Evolutionary conservation across 2,329 filamentous ascomycete species (phyloP).

Genomic region (Botryotinia globosa): DNA sequence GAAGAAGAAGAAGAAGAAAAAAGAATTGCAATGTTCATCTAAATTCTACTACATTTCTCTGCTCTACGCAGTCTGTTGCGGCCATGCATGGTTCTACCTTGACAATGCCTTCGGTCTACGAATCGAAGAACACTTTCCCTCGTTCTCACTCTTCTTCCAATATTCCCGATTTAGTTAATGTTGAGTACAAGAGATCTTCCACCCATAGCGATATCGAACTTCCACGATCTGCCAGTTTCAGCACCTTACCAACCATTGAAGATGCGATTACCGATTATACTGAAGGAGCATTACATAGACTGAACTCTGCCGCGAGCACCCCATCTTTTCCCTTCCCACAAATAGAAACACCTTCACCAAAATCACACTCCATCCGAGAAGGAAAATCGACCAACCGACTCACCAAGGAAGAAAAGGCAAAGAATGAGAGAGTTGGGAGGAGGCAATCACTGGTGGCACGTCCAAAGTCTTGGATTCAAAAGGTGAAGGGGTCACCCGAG

Average conservation of each 20-base stretch:
- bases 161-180: constrained; percentile 33
- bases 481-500: constrained; percentile 36
- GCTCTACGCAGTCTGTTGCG: constrained; percentile 27
- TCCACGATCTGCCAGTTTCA: constrained; percentile 57
- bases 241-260: constrained; percentile 47
- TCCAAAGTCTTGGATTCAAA: constrained; percentile 40
- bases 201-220: constrained; percentile 37
- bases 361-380: constrained; percentile 24
- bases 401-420: constrained; percentile 34
- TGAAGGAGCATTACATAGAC: constrained; percentile 27
- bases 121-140: constrained; percentile 33
- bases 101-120: constrained; percentile 36
- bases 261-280: constrained; percentile 21
- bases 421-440: constrained; percentile 34
- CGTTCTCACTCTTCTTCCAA: constrained; percentile 39
- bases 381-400: constrained; percentile 23
- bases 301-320: constrained; percentile 24
- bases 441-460: constrained; percentile 38
- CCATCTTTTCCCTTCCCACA: constrained; percentile 18
- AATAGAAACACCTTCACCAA: constrained; percentile 17
- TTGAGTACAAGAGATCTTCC: constrained; percentile 32
- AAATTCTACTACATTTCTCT: constrained; percentile 16
- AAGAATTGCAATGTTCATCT: constrained; percentile 16
- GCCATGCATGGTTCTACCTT: constrained; percentile 36
- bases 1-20: no score